A percentile compares a stretch with the other conserved stretches of the same genome.
phyloP scores from a whole-genome alignment of 164 flowering plant genomes.

The Saururus chinensis region DNA sequence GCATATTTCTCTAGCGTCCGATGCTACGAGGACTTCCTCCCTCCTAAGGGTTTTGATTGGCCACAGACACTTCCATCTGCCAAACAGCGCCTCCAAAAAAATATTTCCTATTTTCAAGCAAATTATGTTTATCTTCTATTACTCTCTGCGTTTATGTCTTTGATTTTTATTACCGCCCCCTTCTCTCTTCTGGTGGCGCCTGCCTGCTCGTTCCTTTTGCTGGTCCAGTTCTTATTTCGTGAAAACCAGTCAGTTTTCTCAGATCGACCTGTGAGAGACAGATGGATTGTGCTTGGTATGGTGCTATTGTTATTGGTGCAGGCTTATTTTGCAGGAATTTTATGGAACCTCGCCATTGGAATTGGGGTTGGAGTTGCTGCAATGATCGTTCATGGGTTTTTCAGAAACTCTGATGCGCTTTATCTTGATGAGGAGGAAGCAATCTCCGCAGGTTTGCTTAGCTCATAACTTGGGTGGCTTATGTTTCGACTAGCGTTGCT shows the following conservation, averaged over 20 bases:
- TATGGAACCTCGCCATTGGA: neutral
- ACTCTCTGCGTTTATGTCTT: neutral
- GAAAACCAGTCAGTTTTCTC: slow-evolving; percentile 5
- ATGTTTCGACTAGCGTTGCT: neutral
- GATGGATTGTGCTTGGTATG: slow-evolving; percentile 1
- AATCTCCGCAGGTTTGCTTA: slow-evolving; percentile 4
- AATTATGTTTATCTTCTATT: slow-evolving; percentile 5
- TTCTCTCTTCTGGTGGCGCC: slow-evolving; percentile 2
- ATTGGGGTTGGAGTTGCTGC: neutral
- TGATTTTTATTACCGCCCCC: neutral
- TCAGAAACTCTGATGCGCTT: slow-evolving; percentile 5
- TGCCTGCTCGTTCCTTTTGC: slow-evolving; percentile 1
- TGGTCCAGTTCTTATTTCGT: slow-evolving; percentile 3
- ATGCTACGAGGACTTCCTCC: slow-evolving; percentile 3
- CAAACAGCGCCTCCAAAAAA: slow-evolving; percentile 1
- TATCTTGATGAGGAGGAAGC: neutral
- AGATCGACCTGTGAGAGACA: slow-evolving; percentile 1
- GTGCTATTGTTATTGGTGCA: neutral
- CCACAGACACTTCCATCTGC: slow-evolving; percentile 3
- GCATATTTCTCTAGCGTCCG: slow-evolving; percentile 1
- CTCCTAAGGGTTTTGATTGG: slow-evolving; percentile 1
- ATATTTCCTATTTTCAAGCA: slow-evolving; percentile 2
- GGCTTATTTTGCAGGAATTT: neutral
- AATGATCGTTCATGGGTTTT: slow-evolving; percentile 2
- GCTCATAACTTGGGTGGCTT: neutral